Evolutionary conservation across 208 protist genomes (phyloP).

Genomic region (Crithidia fasciculata): DNA sequence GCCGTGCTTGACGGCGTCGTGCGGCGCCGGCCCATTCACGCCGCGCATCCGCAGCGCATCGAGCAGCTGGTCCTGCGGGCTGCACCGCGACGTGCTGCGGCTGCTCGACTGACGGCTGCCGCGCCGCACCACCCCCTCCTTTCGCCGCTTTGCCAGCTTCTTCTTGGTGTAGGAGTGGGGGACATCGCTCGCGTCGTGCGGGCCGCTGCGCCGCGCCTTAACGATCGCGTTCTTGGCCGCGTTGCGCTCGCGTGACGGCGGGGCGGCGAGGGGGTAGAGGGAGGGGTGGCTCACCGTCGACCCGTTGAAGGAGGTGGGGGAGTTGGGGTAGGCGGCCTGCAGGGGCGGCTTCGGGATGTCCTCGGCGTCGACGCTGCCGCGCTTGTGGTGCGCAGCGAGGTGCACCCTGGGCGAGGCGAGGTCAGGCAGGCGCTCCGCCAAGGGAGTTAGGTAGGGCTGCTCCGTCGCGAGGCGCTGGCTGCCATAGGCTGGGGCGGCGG

Average conservation of each 20-base stretch:
- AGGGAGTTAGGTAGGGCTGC: neutral
- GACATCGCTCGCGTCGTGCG: slow-evolving; percentile 2
- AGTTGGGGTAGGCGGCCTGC: slow-evolving; percentile 1
- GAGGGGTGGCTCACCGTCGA: neutral
- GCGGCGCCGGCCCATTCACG: neutral
- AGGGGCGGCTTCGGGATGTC: slow-evolving; percentile 12
- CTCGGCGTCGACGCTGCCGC: slow-evolving; percentile 7
- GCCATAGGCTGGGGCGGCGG: neutral
- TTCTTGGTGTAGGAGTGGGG: slow-evolving; percentile 10
- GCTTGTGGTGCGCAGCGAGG: neutral
- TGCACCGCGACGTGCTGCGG: slow-evolving; percentile 7
- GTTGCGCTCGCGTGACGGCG: neutral
- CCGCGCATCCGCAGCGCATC: slow-evolving; percentile 2
- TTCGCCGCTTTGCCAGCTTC: slow-evolving; percentile 29
- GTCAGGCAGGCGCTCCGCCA: slow-evolving; percentile 23
- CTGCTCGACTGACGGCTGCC: slow-evolving; percentile 12
- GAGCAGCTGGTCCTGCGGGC: neutral
- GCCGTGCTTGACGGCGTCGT: neutral
- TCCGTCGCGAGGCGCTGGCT: neutral
- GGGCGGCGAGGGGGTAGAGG: slow-evolving; percentile 15
- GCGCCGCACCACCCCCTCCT: neutral
- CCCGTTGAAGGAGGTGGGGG: slow-evolving; percentile 16
- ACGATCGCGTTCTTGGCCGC: neutral
- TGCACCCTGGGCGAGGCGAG: slow-evolving; percentile 15
- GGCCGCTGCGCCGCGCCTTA: slow-evolving; percentile 6